phyloP scores from a whole-genome alignment of 2,329 filamentous ascomycete genomes.

The Sporothrix sp. region DNA sequence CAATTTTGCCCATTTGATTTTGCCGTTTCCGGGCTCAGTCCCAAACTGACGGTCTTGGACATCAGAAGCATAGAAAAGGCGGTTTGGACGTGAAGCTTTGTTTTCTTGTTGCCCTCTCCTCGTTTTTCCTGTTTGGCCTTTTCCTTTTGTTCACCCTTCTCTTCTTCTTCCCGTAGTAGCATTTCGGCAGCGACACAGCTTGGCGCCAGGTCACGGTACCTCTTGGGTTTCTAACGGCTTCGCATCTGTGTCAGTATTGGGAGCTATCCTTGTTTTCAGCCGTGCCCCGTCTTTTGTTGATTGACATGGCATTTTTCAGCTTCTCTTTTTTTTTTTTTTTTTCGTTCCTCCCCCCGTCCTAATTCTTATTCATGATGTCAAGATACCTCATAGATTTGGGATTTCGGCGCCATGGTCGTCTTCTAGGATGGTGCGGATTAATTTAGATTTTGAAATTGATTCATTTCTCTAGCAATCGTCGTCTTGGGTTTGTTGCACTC shows the following conservation, averaged over 20 bases:
- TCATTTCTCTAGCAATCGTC: neutral
- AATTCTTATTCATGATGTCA: conserved; percentile 11
- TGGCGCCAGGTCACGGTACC: neutral
- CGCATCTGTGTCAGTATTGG: conserved; percentile 1
- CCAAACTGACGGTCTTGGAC: too few species aligned
- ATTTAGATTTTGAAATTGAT: neutral
- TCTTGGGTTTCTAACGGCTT: neutral
- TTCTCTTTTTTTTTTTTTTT: neutral
- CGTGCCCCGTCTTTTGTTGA: too few species aligned
- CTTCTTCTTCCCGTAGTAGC: neutral
- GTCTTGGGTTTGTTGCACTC: neutral
- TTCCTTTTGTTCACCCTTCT: neutral
- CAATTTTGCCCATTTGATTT: too few species aligned
- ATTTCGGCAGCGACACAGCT: neutral
- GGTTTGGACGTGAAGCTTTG: neutral
- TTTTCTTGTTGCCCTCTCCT: neutral
- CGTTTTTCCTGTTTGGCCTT: neutral
- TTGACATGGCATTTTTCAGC: too few species aligned
- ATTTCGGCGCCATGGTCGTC: conserved; percentile 6
- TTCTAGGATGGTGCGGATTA: neutral
- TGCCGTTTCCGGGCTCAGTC: too few species aligned
- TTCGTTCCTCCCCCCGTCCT: conserved; percentile 3
- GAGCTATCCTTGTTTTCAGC: neutral
- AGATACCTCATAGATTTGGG: conserved; percentile 17
- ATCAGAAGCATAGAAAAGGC: neutral